Conservation (phyloP, 2,329 filamentous ascomycete species). For the Fusarium luffae region DNA sequence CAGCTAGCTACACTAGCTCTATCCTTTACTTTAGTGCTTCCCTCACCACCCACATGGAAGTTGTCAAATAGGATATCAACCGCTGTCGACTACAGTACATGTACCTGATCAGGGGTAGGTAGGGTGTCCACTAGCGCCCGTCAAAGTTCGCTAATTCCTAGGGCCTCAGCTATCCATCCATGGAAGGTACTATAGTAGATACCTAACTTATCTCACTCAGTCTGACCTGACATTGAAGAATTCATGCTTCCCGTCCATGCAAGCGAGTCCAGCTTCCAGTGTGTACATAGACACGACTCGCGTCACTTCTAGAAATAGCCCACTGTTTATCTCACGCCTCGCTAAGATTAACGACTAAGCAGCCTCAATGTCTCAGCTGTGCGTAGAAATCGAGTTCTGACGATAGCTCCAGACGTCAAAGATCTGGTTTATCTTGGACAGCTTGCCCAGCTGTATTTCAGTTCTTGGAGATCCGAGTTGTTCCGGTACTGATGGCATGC, state of each 20-base stretch:
- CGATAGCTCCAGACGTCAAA: background rate
- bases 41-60: background rate
- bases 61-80: constrained; percentile 25
- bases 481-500: background rate
- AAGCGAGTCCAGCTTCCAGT: background rate
- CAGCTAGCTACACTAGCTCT: constrained; percentile 17
- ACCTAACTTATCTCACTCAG: background rate
- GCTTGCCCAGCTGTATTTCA: background rate
- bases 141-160: constrained; percentile 7
- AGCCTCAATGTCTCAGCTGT: constrained; percentile 35
- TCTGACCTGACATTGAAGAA: background rate
- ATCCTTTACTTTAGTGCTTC: constrained; percentile 7
- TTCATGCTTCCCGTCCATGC: background rate
- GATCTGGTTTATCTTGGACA: constrained; percentile 1
- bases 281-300: background rate
- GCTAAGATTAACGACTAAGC: constrained; percentile 24
- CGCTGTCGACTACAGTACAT: constrained; percentile 23
- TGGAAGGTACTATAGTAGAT: too few species aligned
- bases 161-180: background rate
- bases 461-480: background rate
- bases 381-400: background rate
- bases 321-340: constrained; percentile 10
- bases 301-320: constrained; percentile 14
- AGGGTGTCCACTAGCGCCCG: constrained; percentile 3
- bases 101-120: constrained; percentile 12